Evolutionary conservation across 441 rosid species (phyloP), one percentile per base, ranked within the genome.

Genomic region (Gossypium davidsonii): DNA sequence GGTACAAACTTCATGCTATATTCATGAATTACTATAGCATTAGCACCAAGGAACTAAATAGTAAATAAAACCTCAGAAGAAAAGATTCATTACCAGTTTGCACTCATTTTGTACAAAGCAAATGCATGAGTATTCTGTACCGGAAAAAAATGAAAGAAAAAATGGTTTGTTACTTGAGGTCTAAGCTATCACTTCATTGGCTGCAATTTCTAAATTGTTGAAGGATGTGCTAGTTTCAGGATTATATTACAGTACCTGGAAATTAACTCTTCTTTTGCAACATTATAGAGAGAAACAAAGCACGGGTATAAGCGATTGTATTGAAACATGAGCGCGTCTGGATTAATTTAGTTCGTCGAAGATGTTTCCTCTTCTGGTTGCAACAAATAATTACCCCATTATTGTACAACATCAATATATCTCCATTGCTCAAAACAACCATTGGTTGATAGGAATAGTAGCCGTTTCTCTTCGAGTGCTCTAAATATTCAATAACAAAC

Each of bases 401-500:
- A 21, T 73, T 73, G 63, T 64, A 73, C 21, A 64, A 20, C 71
- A 73, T 25, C 71, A 64, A 51, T 39, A 64, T 64, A 18, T 73
- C 76, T 42, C 76, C 76, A 5, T 31, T 31, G 37, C 37, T 31
- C 37, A 31, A 31, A 31, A 31, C 37, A 31, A 31, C 37, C 37
- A 63, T 63, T 73, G 15, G 71, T 26, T 73, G 71, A 23, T 73
- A 73, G 59, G 52, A 53, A 18, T 73, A 52, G 64, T 70, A 63
- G 37, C 62, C n/a, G 23, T 37, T 11, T 20, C 52, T 17, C 61
- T 34, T 73, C 1, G 76, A 71, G 44, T 73, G 64, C 76, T 31
- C 7, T 31, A 73, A 73, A 63, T 73, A 63, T 57, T 73, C 64
- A 12, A 73, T 9, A n/a, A 55, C 63, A 63, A 73, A 73, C 63